phyloP scores from a whole-genome alignment of 2,329 filamentous ascomycete genomes.

The Talaromyces pinophilus region DNA sequence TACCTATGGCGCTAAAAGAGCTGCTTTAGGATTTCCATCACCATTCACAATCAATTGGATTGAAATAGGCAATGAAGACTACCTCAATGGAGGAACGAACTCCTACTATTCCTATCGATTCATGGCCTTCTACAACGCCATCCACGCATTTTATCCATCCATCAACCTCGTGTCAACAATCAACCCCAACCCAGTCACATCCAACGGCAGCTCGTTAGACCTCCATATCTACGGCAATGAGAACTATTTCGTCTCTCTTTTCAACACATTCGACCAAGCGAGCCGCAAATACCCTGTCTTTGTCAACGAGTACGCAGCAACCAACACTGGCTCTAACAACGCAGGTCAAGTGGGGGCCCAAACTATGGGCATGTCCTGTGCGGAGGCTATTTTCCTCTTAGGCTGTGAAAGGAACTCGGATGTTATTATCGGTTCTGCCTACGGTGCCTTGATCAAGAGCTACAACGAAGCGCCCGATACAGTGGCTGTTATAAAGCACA shows the following conservation, averaged over 20 bases:
- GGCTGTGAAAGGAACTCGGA: constrained; percentile 4
- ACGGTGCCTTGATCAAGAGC: constrained; percentile 21
- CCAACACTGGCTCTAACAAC: constrained; percentile 9
- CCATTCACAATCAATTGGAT: constrained; percentile 64
- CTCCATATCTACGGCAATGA: not conserved
- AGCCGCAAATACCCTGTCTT: constrained; percentile 12
- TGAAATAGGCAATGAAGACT: constrained; percentile 70
- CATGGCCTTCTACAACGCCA: constrained; percentile 60
- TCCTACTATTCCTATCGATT: constrained; percentile 58
- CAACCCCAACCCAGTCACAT: not conserved
- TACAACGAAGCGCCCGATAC: constrained; percentile 19
- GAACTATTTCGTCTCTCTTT: constrained; percentile 48
- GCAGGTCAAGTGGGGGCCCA: not conserved
- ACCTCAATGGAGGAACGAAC: constrained; percentile 55
- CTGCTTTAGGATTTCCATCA: constrained; percentile 60
- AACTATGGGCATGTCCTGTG: not conserved
- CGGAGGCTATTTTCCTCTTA: not conserved
- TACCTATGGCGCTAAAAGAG: constrained; percentile 51
- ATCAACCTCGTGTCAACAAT: not conserved
- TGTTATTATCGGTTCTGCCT: constrained; percentile 16
- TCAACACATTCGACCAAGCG: constrained; percentile 56
- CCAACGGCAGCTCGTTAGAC: not conserved
- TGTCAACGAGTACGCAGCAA: constrained; percentile 17
- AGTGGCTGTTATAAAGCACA: constrained; percentile 17
- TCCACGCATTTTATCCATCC: constrained; percentile 41